These are phyloP conservation scores for Ustulina deusta DNA, from an alignment of 2,329 filamentous ascomycete genomes.

Conservation along the genomic window DNA sequence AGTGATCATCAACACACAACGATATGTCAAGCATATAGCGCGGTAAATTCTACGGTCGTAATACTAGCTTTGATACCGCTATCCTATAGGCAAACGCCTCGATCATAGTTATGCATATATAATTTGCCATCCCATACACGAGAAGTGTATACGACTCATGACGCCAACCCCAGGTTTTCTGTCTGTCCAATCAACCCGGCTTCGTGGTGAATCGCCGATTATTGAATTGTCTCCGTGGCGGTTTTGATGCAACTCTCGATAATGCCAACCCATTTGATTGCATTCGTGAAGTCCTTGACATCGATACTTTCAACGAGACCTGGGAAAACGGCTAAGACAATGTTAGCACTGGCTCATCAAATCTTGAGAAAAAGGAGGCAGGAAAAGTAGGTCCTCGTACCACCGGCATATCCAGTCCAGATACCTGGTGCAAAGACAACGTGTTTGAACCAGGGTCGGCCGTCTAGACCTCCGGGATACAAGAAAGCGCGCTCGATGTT, in stretches of 20 bases:
- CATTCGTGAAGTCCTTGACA: slow-evolving; percentile 67
- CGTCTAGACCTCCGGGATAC: slow-evolving; percentile 80
- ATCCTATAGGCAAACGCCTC: neutral
- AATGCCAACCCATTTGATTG: slow-evolving; percentile 69
- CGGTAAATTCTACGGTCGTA: neutral
- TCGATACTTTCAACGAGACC: slow-evolving; percentile 73
- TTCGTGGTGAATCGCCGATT: neutral
- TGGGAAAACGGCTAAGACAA: slow-evolving; percentile 67
- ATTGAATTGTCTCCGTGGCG: slow-evolving; percentile 57
- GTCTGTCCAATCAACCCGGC: neutral
- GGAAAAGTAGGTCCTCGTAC: slow-evolving; percentile 52
- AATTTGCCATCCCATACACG: neutral
- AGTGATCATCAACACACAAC: neutral
- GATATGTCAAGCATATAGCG: neutral
- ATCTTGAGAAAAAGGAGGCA: neutral
- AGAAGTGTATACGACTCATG: neutral
- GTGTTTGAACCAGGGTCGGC: slow-evolving; percentile 91
- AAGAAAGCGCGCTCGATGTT: slow-evolving; percentile 83
- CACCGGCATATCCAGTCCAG: slow-evolving; percentile 91
- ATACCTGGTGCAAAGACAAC: slow-evolving; percentile 91
- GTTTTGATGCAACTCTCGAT: slow-evolving; percentile 64
- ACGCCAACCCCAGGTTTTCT: neutral
- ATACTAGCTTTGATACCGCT: neutral
- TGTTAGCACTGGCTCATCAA: slow-evolving; percentile 11
- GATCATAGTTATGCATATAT: neutral